phyloP scores from a whole-genome alignment of 2,329 filamentous ascomycete genomes.

The Polychaeton citri region DNA sequence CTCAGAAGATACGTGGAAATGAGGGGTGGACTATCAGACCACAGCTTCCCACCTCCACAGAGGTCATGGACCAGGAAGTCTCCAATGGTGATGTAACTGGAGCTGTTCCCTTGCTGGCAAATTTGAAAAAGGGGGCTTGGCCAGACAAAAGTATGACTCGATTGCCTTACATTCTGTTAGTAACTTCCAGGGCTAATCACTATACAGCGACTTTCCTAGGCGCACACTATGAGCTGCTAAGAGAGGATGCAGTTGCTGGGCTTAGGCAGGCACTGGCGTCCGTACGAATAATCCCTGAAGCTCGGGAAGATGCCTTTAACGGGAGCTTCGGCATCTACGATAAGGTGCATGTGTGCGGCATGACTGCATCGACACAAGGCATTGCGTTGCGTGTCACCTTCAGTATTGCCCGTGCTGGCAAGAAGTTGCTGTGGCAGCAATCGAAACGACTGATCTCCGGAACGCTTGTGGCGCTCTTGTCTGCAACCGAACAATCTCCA shows the following conservation, averaged over 20 bases:
- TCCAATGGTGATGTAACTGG: conserved; percentile 5
- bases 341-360: conserved; percentile 52
- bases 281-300: conserved; percentile 26
- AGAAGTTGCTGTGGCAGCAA: conserved; percentile 55
- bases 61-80: conserved; percentile 31
- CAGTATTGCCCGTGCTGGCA: conserved; percentile 50
- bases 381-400: conserved; percentile 57
- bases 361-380: conserved; percentile 50
- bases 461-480: conserved; percentile 42
- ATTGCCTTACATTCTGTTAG: not conserved
- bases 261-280: conserved; percentile 53
- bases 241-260: conserved; percentile 59
- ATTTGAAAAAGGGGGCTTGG: conserved; percentile 42
- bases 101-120: conserved; percentile 21
- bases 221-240: conserved; percentile 60
- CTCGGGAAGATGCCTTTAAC: conserved; percentile 24
- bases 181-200: no score
- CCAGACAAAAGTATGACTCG: not conserved
- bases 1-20: conserved; percentile 4
- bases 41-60: conserved; percentile 41
- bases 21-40: conserved; percentile 25
- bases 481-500: conserved; percentile 47
- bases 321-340: conserved; percentile 50
- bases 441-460: conserved; percentile 45
- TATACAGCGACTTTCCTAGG: conserved; percentile 48